Conservation (phyloP, 164 flowering plant genomes). For the Santalum album region DNA sequence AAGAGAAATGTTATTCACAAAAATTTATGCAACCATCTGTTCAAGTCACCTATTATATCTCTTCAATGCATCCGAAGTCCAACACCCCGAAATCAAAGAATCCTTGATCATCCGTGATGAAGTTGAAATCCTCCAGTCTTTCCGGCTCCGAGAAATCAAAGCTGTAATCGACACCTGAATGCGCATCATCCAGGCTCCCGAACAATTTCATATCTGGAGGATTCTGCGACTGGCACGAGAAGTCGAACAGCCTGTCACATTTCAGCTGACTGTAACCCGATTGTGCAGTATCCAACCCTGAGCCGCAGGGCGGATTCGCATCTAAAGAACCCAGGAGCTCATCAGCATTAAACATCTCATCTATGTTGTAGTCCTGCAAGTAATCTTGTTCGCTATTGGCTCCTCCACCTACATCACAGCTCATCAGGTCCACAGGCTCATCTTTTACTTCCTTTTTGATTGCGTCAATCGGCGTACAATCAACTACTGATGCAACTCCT, state of each 20-base stretch:
- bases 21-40: too few relatives aligned
- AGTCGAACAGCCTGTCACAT: conserved; percentile 15
- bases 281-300: too few relatives aligned
- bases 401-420: not conserved
- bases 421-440: not conserved
- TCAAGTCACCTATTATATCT: too few relatives aligned
- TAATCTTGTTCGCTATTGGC: not conserved
- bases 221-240: conserved; percentile 26
- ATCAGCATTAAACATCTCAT: conserved; percentile 48
- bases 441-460: not conserved
- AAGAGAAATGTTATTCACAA: too few relatives aligned
- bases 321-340: conserved; percentile 26
- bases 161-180: conserved; percentile 18
- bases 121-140: not conserved
- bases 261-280: not conserved
- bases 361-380: conserved; percentile 14
- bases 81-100: too few relatives aligned
- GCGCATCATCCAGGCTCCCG: conserved; percentile 24
- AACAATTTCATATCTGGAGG: conserved; percentile 31
- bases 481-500: not conserved
- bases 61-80: too few relatives aligned
- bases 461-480: not conserved
- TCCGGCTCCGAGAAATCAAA: conserved; percentile 27
- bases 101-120: conserved; percentile 9
- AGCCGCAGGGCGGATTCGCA: not conserved